Conservation (phyloP, 148 eudicot genomes). For the Spergularia marina region DNA sequence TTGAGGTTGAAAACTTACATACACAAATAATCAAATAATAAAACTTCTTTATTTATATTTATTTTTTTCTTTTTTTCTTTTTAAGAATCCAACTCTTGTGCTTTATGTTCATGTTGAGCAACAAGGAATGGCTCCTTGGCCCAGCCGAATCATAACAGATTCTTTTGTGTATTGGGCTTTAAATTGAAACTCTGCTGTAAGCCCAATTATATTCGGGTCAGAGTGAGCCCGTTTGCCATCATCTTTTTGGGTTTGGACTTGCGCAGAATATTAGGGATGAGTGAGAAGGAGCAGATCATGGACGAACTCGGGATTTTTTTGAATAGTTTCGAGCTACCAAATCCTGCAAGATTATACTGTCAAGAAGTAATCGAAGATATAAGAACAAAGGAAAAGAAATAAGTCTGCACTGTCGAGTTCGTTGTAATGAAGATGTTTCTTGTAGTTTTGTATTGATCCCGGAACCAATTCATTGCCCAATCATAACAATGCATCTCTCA, state of each 20-base stretch:
- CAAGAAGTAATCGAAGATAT: conserved; percentile 17
- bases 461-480: too few relatives aligned
- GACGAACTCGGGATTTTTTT: conserved; percentile 14
- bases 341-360: conserved; percentile 17
- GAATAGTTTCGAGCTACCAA: conserved; percentile 12
- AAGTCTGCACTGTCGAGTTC: too few relatives aligned
- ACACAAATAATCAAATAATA: too few relatives aligned
- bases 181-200: neutral
- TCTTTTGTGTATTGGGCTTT: neutral
- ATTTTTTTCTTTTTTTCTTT: too few relatives aligned
- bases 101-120: neutral
- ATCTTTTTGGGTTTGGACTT: neutral
- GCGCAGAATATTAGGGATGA: conserved; percentile 24
- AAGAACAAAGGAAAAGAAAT: neutral
- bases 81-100: too few relatives aligned
- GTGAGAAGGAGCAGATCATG: neutral
- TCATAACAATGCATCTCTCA: too few relatives aligned
- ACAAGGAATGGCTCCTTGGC: neutral
- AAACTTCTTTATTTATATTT: too few relatives aligned
- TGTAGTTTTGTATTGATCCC: too few relatives aligned
- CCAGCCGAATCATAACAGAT: neutral
- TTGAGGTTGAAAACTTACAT: too few relatives aligned
- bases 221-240: neutral
- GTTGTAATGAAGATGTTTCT: too few relatives aligned
- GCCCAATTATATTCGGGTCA: neutral